A percentile compares a stretch with the other conserved stretches of the same genome.
Evolutionary conservation across 1,284 basidiomycete species (phyloP).

Genomic region (Trametes versicolor): DNA sequence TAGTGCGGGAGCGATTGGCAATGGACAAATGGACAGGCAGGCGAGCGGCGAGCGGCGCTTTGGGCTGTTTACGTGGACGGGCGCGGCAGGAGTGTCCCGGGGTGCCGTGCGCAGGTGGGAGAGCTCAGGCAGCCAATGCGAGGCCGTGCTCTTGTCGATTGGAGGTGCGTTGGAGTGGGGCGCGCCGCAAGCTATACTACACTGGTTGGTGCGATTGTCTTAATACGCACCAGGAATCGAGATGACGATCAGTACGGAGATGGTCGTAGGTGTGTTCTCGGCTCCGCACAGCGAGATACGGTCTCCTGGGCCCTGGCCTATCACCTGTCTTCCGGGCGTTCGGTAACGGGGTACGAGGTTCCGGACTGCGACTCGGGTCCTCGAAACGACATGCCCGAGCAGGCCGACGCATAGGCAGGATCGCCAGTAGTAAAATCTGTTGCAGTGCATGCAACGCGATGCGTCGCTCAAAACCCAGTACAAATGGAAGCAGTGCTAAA

Average conservation of each 20-base stretch:
- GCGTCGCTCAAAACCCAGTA: slow-evolving; percentile 17
- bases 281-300: too few relatives aligned
- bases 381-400: too few relatives aligned
- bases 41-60: background rate
- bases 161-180: background rate
- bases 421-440: background rate
- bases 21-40: background rate
- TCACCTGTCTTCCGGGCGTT: too few relatives aligned
- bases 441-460: slow-evolving; percentile 28
- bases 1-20: slow-evolving; percentile 4
- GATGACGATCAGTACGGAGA: too few relatives aligned
- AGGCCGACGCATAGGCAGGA: too few relatives aligned
- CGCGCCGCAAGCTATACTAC: background rate
- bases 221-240: too few relatives aligned
- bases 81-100: slow-evolving; percentile 5
- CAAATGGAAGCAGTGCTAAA: slow-evolving; percentile 10
- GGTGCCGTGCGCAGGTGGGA: background rate
- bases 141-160: background rate
- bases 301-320: too few relatives aligned
- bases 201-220: background rate
- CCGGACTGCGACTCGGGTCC: too few relatives aligned
- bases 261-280: too few relatives aligned
- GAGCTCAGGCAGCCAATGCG: background rate
- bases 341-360: too few relatives aligned
- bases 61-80: background rate